Percentiles rank a stretch among this genome's conserved stretches.
These are phyloP conservation scores for Yamadazyma epiphylla DNA, from an alignment of 1,139 yeast genomes.

Conservation along the genomic window DNA sequence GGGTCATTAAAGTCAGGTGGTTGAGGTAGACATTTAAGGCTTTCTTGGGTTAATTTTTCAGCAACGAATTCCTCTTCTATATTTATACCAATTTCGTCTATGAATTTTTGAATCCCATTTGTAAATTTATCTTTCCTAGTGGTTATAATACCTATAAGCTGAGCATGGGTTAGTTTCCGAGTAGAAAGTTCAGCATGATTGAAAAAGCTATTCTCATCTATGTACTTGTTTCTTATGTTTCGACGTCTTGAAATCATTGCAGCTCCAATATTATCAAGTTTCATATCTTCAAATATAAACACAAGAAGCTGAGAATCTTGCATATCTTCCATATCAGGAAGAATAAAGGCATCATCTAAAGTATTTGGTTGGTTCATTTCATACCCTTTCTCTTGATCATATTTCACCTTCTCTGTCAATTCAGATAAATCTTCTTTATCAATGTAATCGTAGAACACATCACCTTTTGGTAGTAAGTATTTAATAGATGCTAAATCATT, in stretches of 20 bases:
- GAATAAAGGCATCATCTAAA: conserved; percentile 30
- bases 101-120: conserved; percentile 35
- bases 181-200: conserved; percentile 11
- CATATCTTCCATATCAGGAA: conserved; percentile 17
- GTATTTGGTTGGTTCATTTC: conserved; percentile 30
- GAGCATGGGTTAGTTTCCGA: conserved; percentile 19
- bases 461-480: conserved; percentile 63
- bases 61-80: conserved; percentile 8
- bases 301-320: conserved; percentile 49
- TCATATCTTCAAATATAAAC: conserved; percentile 77
- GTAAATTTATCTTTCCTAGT: conserved; percentile 56
- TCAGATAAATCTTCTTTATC: conserved; percentile 61
- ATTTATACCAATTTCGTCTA: conserved; percentile 13
- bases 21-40: conserved; percentile 44
- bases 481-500: conserved; percentile 63
- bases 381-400: conserved; percentile 44
- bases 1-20: conserved; percentile 30
- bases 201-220: conserved; percentile 9
- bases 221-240: conserved; percentile 11
- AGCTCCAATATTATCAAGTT: conserved; percentile 37
- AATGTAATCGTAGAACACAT: conserved; percentile 63
- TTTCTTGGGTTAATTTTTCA: conserved; percentile 25
- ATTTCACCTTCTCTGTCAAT: conserved; percentile 27
- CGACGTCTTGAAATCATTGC: conserved; percentile 18
- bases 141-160: conserved; percentile 55